A percentile compares a stretch with the other conserved stretches of the same genome.
phyloP scores from a whole-genome alignment of 495 filamentous ascomycete genomes.

The Tuber melanosporum region DNA sequence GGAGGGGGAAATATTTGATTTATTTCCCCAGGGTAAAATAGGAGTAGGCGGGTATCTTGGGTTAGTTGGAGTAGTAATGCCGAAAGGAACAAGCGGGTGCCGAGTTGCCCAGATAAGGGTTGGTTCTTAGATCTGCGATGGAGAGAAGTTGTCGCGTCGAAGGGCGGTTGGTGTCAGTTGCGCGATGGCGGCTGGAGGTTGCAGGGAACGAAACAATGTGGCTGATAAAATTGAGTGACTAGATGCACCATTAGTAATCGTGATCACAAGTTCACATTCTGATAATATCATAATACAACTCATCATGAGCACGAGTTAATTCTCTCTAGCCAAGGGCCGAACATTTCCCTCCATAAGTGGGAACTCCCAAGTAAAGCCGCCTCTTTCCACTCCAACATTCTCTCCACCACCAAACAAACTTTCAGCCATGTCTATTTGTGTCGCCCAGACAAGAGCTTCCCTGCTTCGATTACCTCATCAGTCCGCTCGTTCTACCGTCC shows the following conservation, averaged over 20 bases:
- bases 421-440: conserved; percentile 14
- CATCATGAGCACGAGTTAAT: not conserved
- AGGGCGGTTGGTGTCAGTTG: conserved; percentile 4
- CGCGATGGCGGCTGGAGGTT: not conserved
- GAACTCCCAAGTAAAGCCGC: not conserved
- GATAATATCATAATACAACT: not conserved
- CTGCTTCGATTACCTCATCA: conserved; percentile 12
- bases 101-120: conserved; percentile 11
- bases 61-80: not conserved
- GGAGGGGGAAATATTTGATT: conserved; percentile 6
- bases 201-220: not conserved
- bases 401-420: not conserved
- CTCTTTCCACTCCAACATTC: conserved; percentile 5
- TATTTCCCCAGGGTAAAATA: not conserved
- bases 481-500: conserved; percentile 3
- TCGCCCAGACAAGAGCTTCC: conserved; percentile 4
- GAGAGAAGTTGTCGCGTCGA: conserved; percentile 1
- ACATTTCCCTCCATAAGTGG: not conserved
- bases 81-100: conserved; percentile 26
- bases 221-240: not conserved
- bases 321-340: not conserved
- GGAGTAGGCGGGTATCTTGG: not conserved
- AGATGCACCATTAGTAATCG: not conserved
- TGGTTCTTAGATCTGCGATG: not conserved
- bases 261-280: not conserved